A percentile compares a stretch with the other conserved stretches of the same genome.
Evolutionary conservation across 768 basidiomycete genomes (phyloP).

Genomic region (Suillus lakei): DNA sequence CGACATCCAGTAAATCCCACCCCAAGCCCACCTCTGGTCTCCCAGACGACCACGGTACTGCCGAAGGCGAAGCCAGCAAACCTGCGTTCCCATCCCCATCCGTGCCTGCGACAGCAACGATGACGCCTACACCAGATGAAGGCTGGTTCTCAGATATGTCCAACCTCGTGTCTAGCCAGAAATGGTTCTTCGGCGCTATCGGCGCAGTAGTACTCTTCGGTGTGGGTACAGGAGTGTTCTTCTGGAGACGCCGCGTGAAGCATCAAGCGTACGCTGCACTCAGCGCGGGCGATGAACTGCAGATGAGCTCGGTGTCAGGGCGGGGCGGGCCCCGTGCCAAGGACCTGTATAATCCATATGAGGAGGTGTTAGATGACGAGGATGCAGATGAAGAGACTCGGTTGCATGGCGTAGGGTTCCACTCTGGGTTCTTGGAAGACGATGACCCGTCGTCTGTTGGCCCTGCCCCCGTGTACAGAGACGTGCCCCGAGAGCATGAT

Average conservation of each 20-base stretch:
- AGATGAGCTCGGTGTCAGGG: slow-evolving; percentile 72
- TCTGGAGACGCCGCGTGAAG: slow-evolving; percentile 69
- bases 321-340: slow-evolving; percentile 63
- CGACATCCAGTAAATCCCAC: slow-evolving; percentile 60
- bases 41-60: slow-evolving; percentile 83
- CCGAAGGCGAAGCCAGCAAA: slow-evolving; percentile 78
- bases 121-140: slow-evolving; percentile 69
- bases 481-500: slow-evolving; percentile 51
- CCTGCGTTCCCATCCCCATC: slow-evolving; percentile 64
- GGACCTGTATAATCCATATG: slow-evolving; percentile 97
- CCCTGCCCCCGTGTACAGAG: slow-evolving; percentile 46
- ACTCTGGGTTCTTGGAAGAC: slow-evolving; percentile 84
- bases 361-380: slow-evolving; percentile 84
- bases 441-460: slow-evolving; percentile 54
- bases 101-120: slow-evolving; percentile 36
- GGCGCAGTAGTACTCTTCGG: slow-evolving; percentile 80
- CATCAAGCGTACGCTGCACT: slow-evolving; percentile 62
- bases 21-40: slow-evolving; percentile 88
- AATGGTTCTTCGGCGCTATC: slow-evolving; percentile 91
- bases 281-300: slow-evolving; percentile 68
- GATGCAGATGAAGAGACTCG: slow-evolving; percentile 76
- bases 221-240: slow-evolving; percentile 70
- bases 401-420: slow-evolving; percentile 62
- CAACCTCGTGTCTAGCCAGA: slow-evolving; percentile 72
- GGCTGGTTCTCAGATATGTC: slow-evolving; percentile 87